phyloP scores from a whole-genome alignment of 108 stramenopile species.

The Conticribra weissflogii region DNA sequence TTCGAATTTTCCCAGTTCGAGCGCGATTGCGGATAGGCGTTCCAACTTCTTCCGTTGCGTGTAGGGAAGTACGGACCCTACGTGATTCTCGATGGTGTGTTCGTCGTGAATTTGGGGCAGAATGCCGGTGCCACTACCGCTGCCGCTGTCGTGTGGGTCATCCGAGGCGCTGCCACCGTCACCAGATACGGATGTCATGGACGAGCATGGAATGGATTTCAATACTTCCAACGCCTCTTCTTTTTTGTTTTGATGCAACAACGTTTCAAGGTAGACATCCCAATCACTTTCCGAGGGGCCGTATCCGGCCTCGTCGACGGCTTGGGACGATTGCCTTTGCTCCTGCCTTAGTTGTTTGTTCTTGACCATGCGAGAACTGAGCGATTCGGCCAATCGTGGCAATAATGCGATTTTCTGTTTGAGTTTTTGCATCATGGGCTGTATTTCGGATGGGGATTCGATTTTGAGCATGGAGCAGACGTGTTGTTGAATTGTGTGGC shows the following conservation, averaged over 20 bases:
- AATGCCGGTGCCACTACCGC: constrained; percentile 5
- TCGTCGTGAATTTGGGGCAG: constrained; percentile 46
- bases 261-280: constrained; percentile 55
- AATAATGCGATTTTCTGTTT: constrained; percentile 49
- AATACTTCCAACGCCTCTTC: constrained; percentile 61
- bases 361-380: constrained; percentile 52
- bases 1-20: constrained; percentile 41
- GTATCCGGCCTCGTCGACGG: background rate
- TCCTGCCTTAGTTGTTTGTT: background rate
- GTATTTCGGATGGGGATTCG: constrained; percentile 6
- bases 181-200: constrained; percentile 15
- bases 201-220: constrained; percentile 26
- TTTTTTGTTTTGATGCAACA: constrained; percentile 63
- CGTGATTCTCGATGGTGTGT: constrained; percentile 32
- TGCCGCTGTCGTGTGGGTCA: constrained; percentile 19
- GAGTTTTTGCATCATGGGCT: constrained; percentile 15
- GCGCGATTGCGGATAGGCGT: constrained; percentile 40
- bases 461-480: constrained; percentile 12
- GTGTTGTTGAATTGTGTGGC: background rate
- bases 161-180: background rate
- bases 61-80: constrained; percentile 46
- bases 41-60: constrained; percentile 49
- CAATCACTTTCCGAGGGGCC: constrained; percentile 54
- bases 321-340: background rate
- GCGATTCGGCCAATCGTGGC: constrained; percentile 76